Conservation (phyloP, 2,329 filamentous ascomycete species). For the Claviceps spartinae region DNA sequence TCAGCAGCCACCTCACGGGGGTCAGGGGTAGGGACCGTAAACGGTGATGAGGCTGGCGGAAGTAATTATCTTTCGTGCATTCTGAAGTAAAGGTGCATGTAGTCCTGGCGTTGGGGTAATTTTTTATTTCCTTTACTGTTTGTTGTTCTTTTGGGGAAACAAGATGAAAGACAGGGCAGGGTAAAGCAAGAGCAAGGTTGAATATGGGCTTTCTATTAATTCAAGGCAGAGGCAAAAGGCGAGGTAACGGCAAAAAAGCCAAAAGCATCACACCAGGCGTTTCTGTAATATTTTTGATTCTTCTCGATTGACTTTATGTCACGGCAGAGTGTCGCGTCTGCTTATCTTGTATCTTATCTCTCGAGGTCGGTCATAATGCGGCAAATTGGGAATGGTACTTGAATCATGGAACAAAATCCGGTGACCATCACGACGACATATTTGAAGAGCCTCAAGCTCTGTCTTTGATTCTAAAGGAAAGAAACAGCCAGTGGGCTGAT, state of each 20-base stretch:
- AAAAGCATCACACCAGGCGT: neutral
- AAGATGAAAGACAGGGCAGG: no score
- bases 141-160: no score
- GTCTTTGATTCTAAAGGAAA: no score
- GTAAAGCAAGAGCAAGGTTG: no score
- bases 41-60: neutral
- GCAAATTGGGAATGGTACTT: no score
- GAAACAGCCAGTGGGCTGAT: no score
- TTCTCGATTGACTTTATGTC: neutral
- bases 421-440: no score
- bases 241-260: no score
- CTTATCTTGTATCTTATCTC: no score
- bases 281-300: neutral
- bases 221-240: neutral
- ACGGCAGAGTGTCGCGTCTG: neutral
- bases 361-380: no score
- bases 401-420: no score
- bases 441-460: no score
- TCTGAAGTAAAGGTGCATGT: neutral
- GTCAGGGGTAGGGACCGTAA: neutral
- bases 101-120: neutral
- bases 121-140: neutral
- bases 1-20: slow-evolving; percentile 13
- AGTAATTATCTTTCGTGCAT: neutral
- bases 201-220: neutral